These are phyloP conservation scores for Albatrellus ellisii DNA, from an alignment of 768 basidiomycete genomes.

Conservation along the genomic window DNA sequence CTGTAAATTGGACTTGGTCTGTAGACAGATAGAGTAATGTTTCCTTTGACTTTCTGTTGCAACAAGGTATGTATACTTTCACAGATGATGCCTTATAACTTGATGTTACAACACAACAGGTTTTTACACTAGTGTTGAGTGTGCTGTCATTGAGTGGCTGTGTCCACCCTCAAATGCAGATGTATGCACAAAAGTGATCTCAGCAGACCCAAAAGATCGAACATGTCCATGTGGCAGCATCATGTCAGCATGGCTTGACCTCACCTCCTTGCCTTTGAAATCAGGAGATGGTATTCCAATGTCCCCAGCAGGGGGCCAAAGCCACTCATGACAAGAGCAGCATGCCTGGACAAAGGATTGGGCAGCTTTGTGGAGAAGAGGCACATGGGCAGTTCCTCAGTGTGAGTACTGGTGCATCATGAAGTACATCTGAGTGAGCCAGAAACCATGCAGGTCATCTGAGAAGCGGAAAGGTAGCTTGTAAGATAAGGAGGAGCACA, in stretches of 20 bases:
- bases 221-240: conserved; percentile 69
- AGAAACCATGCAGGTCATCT: conserved; percentile 98
- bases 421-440: conserved; percentile 97
- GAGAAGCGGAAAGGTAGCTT: neutral
- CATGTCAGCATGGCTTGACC: conserved; percentile 44
- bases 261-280: conserved; percentile 37
- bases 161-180: conserved; percentile 97
- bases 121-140: too few relatives aligned
- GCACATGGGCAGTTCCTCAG: conserved; percentile 75
- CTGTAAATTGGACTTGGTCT: too few relatives aligned
- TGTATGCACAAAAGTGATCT: conserved; percentile 96
- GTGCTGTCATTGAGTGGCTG: conserved; percentile 96
- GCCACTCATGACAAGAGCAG: conserved; percentile 26
- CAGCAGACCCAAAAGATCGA: conserved; percentile 82
- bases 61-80: too few relatives aligned
- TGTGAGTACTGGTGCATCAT: conserved; percentile 92
- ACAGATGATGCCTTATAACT: too few relatives aligned
- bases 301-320: conserved; percentile 18
- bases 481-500: neutral
- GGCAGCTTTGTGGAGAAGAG: conserved; percentile 54
- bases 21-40: too few relatives aligned
- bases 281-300: conserved; percentile 21
- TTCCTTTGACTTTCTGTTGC: too few relatives aligned
- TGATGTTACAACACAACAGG: too few relatives aligned
- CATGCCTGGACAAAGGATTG: conserved; percentile 18